These are phyloP conservation scores for Cladosporium halotolerans DNA, from an alignment of 2,329 filamentous ascomycete species.

Conservation along the genomic window DNA sequence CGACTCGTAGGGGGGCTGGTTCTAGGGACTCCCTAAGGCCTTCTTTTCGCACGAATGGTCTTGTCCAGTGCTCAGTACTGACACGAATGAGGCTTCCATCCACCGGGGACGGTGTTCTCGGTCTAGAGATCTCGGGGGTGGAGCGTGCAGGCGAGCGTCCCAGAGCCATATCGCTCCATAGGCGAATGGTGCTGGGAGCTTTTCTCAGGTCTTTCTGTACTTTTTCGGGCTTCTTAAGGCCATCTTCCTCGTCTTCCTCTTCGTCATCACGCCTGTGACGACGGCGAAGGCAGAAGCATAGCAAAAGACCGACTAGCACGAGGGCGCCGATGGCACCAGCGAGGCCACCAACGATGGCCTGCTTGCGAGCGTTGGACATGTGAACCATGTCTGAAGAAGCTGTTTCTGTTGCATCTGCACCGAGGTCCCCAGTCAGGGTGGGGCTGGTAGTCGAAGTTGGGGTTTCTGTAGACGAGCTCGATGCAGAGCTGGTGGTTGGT, in stretches of 20 bases:
- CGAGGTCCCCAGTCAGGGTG: neutral
- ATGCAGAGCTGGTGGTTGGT: neutral
- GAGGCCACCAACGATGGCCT: slow-evolving; percentile 27
- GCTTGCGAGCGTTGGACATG: slow-evolving; percentile 17
- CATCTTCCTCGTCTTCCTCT: slow-evolving; percentile 8
- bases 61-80: slow-evolving; percentile 27
- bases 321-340: slow-evolving; percentile 27
- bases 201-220: neutral
- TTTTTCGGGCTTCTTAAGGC: slow-evolving; percentile 9
- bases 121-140: slow-evolving; percentile 14
- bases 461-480: neutral
- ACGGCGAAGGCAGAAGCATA: slow-evolving; percentile 23
- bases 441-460: neutral
- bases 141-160: slow-evolving; percentile 10
- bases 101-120: slow-evolving; percentile 19
- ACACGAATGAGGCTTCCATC: slow-evolving; percentile 32
- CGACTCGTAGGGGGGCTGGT: slow-evolving; percentile 25
- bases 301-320: slow-evolving; percentile 23
- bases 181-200: slow-evolving; percentile 7
- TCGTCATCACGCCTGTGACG: slow-evolving; percentile 14
- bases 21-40: slow-evolving; percentile 26
- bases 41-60: slow-evolving; percentile 28
- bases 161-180: slow-evolving; percentile 4
- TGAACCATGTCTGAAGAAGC: slow-evolving; percentile 10
- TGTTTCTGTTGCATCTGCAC: slow-evolving; percentile 4